Evolutionary conservation across 2,329 filamentous ascomycete species (phyloP), one percentile per base, ranked within the genome.

Genomic region (Fusarium coicis): DNA sequence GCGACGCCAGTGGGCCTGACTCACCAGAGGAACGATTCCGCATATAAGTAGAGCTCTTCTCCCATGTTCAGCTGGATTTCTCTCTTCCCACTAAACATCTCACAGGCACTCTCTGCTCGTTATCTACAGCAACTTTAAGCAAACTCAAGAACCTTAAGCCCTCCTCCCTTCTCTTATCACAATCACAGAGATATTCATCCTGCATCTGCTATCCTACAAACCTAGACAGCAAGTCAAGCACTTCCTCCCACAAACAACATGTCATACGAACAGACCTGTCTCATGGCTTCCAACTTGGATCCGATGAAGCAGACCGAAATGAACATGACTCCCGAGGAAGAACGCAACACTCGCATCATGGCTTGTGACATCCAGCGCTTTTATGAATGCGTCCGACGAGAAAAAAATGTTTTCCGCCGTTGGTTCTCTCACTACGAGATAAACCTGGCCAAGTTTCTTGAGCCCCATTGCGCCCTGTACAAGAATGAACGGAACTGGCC

Each of bases 251-350:
- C 32, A 34, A 52, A 36, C 10, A 36, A 36, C 9, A 37, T 37
- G 50, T 37, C 32, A 16, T 10, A 11, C 4, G 12, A 11, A 26
- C 32, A 26, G 32, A 52, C 47, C 23, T 2, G 21, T 4, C 5
- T 23, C 11, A 16, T 52, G 18, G 32, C 7, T 9, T 2, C 16
- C 30, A 36, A 2, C 32, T 19, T 7, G 3, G 5, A 36, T 0
- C 8, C 36, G 49, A 26, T 2, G 4, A 34, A 26, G 5, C 16
- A 26, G 12, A 19, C 32, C 7, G n/a, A 52, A 23, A 9, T 5
- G 26, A 37, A 10, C 32, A 53, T 53, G 18, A 53, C 32, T 5
- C 10, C 49, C 2, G 23, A 37, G 32, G 3, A 37, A 12, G 32
- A 53, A 8, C 32, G 2, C 3, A 37, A 26, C 5, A 53, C 34